Evolutionary conservation across 805 yeast genomes (phyloP).

Genomic region (Wickerhamiella dianesei): DNA sequence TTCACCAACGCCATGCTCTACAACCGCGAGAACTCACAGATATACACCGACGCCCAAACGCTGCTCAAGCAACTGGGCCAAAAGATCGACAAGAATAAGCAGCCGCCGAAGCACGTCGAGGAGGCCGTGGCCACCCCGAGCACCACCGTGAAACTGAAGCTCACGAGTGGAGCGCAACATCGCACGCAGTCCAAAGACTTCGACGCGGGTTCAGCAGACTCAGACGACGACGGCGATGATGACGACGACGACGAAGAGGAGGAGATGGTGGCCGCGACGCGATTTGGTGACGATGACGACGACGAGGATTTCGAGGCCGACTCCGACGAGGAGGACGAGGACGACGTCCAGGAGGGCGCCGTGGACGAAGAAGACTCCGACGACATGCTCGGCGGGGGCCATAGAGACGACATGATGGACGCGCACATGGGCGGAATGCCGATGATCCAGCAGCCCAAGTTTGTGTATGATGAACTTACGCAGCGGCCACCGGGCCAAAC

Average conservation of each 20-base stretch:
- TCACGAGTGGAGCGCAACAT: background rate
- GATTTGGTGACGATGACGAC: conserved; percentile 13
- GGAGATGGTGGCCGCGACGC: conserved; percentile 7
- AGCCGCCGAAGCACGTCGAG: conserved; percentile 12
- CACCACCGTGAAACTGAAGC: background rate
- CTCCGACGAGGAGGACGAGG: conserved; percentile 18
- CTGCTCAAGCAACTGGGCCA: conserved; percentile 38
- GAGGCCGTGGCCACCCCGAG: conserved; percentile 4
- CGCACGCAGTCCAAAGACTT: conserved; percentile 1
- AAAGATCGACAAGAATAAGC: conserved; percentile 17
- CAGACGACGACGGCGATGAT: conserved; percentile 20
- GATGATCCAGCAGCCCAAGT: conserved; percentile 13
- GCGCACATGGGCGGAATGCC: background rate
- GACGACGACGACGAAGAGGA: conserved; percentile 20
- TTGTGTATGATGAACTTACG: conserved; percentile 18
- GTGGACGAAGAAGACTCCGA: conserved; percentile 7
- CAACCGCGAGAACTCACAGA: conserved; percentile 59
- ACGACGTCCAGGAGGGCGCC: conserved; percentile 20
- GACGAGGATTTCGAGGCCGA: conserved; percentile 15
- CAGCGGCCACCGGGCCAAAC: conserved; percentile 16
- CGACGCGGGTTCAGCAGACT: conserved; percentile 2
- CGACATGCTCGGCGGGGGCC: conserved; percentile 1
- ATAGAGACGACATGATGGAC: no score
- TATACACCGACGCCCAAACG: conserved; percentile 55
- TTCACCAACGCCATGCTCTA: conserved; percentile 68